Evolutionary conservation across 192 early-diverging fungal species (phyloP).

Genomic region (Coemansia sp.): DNA sequence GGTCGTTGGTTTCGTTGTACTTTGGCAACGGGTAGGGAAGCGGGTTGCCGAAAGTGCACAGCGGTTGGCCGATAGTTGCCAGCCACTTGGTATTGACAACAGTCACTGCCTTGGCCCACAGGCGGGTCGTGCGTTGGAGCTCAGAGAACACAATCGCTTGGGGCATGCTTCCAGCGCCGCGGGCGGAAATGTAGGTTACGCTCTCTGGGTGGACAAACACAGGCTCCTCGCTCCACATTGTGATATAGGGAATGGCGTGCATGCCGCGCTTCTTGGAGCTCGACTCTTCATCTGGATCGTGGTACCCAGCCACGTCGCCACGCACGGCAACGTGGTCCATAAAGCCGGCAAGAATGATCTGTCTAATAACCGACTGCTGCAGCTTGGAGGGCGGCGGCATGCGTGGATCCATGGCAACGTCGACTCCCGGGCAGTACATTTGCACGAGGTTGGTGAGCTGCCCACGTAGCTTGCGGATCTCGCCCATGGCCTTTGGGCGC

Average conservation of each 20-base stretch:
- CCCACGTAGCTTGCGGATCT: constrained; percentile 74
- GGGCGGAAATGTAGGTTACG: constrained; percentile 56
- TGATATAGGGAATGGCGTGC: constrained; percentile 61
- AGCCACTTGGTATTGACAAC: constrained; percentile 81
- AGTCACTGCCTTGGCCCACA: constrained; percentile 77
- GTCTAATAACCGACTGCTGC: constrained; percentile 78
- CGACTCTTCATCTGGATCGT: constrained; percentile 33
- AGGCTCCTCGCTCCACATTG: constrained; percentile 75
- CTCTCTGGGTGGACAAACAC: constrained; percentile 77
- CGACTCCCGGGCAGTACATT: constrained; percentile 61
- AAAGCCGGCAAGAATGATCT: constrained; percentile 87
- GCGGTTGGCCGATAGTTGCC: constrained; percentile 68
- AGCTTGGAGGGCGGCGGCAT: constrained; percentile 67
- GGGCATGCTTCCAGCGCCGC: constrained; percentile 58
- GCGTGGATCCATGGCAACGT: constrained; percentile 62
- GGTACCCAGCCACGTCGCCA: constrained; percentile 69
- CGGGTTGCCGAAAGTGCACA: constrained; percentile 74
- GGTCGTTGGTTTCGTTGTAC: constrained; percentile 65
- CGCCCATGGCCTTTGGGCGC: constrained; percentile 79
- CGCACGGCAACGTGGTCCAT: constrained; percentile 91
- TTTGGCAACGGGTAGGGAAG: constrained; percentile 74
- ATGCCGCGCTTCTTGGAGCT: constrained; percentile 59
- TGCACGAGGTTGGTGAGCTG: constrained; percentile 75
- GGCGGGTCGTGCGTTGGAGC: constrained; percentile 62
- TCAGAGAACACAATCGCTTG: constrained; percentile 74